These are phyloP conservation scores for Pestalotiopsis sp. DNA, from an alignment of 2,329 filamentous ascomycete genomes.

Conservation along the genomic window DNA sequence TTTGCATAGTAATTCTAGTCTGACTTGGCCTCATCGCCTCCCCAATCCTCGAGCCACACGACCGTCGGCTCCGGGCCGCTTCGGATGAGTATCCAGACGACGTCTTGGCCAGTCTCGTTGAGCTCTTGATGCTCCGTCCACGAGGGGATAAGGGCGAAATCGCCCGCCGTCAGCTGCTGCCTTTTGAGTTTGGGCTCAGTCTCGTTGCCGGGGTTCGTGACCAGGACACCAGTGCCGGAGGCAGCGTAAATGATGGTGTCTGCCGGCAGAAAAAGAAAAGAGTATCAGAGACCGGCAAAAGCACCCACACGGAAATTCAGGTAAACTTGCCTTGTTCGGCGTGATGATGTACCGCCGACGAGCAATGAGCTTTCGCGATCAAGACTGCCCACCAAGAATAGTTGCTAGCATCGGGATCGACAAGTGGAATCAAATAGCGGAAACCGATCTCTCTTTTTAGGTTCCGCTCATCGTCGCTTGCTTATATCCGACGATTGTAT, in stretches of 20 bases:
- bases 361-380: conserved; percentile 61
- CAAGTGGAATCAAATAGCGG: neutral
- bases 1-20: conserved; percentile 14
- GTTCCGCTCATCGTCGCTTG: neutral
- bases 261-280: conserved; percentile 26
- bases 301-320: neutral
- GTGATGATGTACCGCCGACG: conserved; percentile 67
- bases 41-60: conserved; percentile 64
- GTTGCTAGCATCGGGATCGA: neutral
- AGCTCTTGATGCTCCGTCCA: conserved; percentile 71
- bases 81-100: conserved; percentile 66
- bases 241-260: conserved; percentile 70
- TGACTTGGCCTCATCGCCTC: conserved; percentile 42
- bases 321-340: conserved; percentile 59
- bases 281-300: neutral
- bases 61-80: conserved; percentile 62
- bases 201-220: conserved; percentile 56
- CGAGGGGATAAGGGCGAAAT: conserved; percentile 70
- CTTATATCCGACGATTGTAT: conserved; percentile 1
- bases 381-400: conserved; percentile 46
- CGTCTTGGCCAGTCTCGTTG: conserved; percentile 60
- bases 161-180: conserved; percentile 59
- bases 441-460: neutral
- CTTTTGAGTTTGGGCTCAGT: conserved; percentile 43
- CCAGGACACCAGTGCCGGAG: conserved; percentile 60